Evolutionary conservation across 768 basidiomycete species (phyloP).

Genomic region (Suillus subaureus): DNA sequence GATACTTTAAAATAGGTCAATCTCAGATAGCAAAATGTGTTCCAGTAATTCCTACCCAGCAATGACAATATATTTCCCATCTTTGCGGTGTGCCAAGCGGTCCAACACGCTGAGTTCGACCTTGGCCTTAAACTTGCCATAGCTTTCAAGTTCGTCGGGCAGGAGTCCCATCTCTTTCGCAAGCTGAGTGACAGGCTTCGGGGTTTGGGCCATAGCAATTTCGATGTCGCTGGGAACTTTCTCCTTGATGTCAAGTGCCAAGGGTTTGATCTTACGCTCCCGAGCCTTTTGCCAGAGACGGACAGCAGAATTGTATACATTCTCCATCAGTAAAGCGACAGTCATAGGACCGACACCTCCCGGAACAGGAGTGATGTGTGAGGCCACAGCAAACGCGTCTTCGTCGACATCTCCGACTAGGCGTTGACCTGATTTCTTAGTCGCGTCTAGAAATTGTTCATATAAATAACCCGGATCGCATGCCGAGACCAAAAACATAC

Average conservation of each 20-base stretch:
- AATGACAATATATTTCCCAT: conserved; percentile 96
- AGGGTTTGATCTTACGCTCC: conserved; percentile 70
- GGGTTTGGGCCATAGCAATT: conserved; percentile 92
- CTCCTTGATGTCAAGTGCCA: conserved; percentile 75
- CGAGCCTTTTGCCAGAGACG: conserved; percentile 74
- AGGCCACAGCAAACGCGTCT: conserved; percentile 76
- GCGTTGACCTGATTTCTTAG: conserved; percentile 93
- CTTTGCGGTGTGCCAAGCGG: conserved; percentile 78
- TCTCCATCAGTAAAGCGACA: conserved; percentile 96
- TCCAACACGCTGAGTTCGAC: conserved; percentile 89
- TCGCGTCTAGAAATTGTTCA: conserved; percentile 54
- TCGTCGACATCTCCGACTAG: conserved; percentile 94
- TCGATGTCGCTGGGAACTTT: conserved; percentile 97
- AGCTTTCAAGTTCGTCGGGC: conserved; percentile 87
- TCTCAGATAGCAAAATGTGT: conserved; percentile 11
- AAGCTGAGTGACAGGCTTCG: conserved; percentile 84
- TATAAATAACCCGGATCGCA: not conserved
- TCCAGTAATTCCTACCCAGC: conserved; percentile 62
- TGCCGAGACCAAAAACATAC: conserved; percentile 39
- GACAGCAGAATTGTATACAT: conserved; percentile 84
- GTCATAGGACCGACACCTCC: conserved; percentile 99
- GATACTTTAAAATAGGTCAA: conserved; percentile 53
- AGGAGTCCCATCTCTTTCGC: conserved; percentile 88
- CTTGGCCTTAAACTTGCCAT: conserved; percentile 97
- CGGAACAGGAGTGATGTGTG: conserved; percentile 95